Percentiles rank a stretch among this genome's conserved stretches.
These are phyloP conservation scores for Calonectria honghensis DNA, from an alignment of 2,329 filamentous ascomycete species.

Conservation along the genomic window DNA sequence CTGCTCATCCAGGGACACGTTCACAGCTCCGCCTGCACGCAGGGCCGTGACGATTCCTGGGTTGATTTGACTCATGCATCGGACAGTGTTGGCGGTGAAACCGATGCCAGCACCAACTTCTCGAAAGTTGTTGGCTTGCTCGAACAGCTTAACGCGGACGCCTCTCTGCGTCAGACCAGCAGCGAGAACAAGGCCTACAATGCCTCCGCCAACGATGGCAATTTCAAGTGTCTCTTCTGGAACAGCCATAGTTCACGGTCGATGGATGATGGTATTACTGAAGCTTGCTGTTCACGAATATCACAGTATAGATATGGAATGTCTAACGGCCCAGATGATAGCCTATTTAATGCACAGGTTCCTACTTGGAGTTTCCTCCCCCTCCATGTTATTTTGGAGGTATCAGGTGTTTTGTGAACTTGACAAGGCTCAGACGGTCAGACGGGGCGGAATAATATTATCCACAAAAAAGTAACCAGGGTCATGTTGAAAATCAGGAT, in stretches of 20 bases:
- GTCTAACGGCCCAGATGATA: neutral
- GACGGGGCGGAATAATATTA: neutral
- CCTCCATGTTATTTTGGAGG: neutral
- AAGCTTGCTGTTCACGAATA: neutral
- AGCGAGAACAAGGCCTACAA: constrained; percentile 7
- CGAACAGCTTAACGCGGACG: neutral
- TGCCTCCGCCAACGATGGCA: constrained; percentile 2
- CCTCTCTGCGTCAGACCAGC: neutral
- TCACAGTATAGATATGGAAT: neutral
- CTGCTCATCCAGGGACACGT: neutral
- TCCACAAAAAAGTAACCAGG: neutral
- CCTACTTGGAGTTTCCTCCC: neutral
- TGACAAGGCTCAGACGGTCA: neutral
- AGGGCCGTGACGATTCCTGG: neutral
- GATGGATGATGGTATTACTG: neutral
- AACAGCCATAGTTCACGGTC: neutral
- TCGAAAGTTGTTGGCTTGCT: constrained; percentile 4
- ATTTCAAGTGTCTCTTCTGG: neutral
- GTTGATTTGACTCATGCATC: neutral
- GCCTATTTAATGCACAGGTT: neutral
- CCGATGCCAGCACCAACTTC: constrained; percentile 3
- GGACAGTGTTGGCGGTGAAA: constrained; percentile 6
- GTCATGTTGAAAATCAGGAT: neutral
- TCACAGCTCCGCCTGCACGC: constrained; percentile 2
- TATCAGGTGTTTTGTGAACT: neutral